These are phyloP conservation scores for Plectosphaerella plurivora DNA, from an alignment of 2,329 filamentous ascomycete genomes.

Conservation along the genomic window DNA sequence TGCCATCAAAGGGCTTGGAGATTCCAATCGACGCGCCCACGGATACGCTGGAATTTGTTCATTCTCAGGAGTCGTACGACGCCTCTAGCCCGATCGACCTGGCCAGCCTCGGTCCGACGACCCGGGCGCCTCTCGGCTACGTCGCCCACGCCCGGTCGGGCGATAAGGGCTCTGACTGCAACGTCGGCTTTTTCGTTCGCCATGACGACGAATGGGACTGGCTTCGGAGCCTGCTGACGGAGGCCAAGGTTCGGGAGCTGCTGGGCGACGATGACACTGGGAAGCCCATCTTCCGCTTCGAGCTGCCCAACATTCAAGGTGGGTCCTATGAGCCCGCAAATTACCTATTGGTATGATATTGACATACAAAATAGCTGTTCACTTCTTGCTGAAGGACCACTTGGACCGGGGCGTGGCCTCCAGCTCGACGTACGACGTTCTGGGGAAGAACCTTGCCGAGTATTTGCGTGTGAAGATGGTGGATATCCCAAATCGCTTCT, in stretches of 20 bases:
- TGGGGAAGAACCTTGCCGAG: constrained; percentile 23
- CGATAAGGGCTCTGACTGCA: constrained; percentile 37
- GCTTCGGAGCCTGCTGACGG: constrained; percentile 33
- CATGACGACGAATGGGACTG: constrained; percentile 14
- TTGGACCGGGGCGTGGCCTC: constrained; percentile 13
- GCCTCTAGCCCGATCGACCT: constrained; percentile 18
- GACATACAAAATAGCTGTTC: constrained; percentile 15
- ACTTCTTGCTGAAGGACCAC: constrained; percentile 39
- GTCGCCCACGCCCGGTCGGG: constrained; percentile 26
- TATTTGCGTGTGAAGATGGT: constrained; percentile 21
- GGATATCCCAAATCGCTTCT: constrained; percentile 19
- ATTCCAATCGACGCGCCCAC: constrained; percentile 14
- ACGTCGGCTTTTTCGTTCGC: constrained; percentile 17
- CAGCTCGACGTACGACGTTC: constrained; percentile 22
- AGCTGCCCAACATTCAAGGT: constrained; percentile 26
- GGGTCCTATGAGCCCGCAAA: constrained; percentile 3
- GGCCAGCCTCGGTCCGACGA: constrained; percentile 18
- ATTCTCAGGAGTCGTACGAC: constrained; percentile 19
- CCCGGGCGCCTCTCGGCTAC: constrained; percentile 21
- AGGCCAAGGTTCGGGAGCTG: constrained; percentile 28
- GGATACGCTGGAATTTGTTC: constrained; percentile 16
- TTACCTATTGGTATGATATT: neutral
- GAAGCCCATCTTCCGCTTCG: constrained; percentile 37
- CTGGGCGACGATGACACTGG: constrained; percentile 31
- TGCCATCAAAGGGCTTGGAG: constrained; percentile 14